These are phyloP conservation scores for Cucumis hystrix DNA, from an alignment of 306 rosid genomes.

Conservation along the genomic window DNA sequence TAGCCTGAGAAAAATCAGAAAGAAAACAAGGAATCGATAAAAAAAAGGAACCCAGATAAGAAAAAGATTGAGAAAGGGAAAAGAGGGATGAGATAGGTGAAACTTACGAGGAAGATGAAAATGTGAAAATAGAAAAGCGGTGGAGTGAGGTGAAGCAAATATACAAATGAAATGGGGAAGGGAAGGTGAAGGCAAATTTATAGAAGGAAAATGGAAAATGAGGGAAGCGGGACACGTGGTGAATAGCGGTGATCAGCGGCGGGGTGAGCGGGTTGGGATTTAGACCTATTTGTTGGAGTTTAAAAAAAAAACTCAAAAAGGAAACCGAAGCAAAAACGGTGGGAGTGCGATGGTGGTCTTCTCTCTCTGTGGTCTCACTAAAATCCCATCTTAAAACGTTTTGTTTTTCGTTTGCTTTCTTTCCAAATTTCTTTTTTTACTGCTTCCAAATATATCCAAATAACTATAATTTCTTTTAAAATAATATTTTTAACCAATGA, in stretches of 20 bases:
- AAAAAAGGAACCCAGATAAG: conserved; percentile 3
- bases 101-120: background rate
- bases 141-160: background rate
- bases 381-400: background rate
- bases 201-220: background rate
- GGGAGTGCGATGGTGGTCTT: background rate
- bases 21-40: background rate
- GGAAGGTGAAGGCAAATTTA: background rate
- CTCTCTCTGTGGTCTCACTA: background rate
- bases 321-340: background rate
- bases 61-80: background rate
- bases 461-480: no score
- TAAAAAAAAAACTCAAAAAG: no score
- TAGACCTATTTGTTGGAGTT: background rate
- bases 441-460: no score
- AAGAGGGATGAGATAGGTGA: background rate
- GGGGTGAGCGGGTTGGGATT: background rate
- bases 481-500: no score
- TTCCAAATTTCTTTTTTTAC: no score
- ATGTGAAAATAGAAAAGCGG: background rate
- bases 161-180: background rate
- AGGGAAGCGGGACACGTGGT: background rate
- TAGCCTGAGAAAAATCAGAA: conserved; percentile 8
- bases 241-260: background rate
- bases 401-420: no score